A percentile compares a stretch with the other conserved stretches of the same genome.
These are phyloP conservation scores for Vaccinium myrtillus DNA, from an alignment of 148 eudicot species.

Conservation along the genomic window DNA sequence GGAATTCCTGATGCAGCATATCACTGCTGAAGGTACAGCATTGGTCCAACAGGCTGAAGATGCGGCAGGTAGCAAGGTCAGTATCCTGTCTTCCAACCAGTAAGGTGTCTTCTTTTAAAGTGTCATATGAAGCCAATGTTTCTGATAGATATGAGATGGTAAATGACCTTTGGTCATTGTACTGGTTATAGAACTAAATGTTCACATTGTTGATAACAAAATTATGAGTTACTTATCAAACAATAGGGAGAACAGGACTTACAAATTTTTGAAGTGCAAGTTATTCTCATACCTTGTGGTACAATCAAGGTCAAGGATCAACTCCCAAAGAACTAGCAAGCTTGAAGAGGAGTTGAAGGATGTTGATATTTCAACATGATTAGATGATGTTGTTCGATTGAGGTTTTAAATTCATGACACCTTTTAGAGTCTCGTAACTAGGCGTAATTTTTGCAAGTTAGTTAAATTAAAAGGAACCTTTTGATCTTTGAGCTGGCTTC, in stretches of 20 bases:
- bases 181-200: not conserved
- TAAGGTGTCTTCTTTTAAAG: not conserved
- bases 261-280: not conserved
- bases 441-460: not conserved
- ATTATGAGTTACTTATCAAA: not conserved
- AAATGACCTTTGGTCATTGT: not conserved
- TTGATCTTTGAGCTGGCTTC: not conserved
- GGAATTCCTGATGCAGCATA: slow-evolving; percentile 47
- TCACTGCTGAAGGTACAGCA: slow-evolving; percentile 52
- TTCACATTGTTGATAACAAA: not conserved
- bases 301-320: not conserved
- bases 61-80: slow-evolving; percentile 59
- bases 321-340: not conserved
- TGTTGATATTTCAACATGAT: not conserved
- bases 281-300: not conserved
- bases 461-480: not conserved
- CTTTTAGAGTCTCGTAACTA: not conserved
- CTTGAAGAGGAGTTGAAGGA: not conserved
- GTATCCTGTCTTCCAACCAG: not conserved
- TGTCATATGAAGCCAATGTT: not conserved
- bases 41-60: slow-evolving; percentile 77
- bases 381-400: not conserved
- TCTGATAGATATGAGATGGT: not conserved
- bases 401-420: not conserved
- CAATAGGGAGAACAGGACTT: not conserved